A percentile compares a stretch with the other conserved stretches of the same genome.
These are phyloP conservation scores for Euphorbia lathyris DNA, from an alignment of 345 rosid genomes.

Conservation along the genomic window DNA sequence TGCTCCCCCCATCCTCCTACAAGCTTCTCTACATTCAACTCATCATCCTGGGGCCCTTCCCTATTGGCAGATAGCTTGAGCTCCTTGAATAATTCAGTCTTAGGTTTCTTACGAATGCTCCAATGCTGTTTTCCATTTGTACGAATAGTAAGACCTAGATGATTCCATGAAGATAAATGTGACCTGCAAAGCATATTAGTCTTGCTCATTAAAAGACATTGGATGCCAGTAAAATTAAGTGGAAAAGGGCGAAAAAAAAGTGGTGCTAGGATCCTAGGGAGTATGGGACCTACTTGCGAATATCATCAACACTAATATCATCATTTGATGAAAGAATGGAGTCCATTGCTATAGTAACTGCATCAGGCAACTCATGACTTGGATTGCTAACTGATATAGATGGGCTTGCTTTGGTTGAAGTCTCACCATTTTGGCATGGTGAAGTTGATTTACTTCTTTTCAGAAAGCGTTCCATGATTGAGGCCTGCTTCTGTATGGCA, in stretches of 20 bases:
- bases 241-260: background rate
- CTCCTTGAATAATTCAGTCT: conserved; percentile 56
- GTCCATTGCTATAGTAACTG: conserved; percentile 54
- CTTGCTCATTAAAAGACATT: background rate
- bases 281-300: conserved; percentile 50
- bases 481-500: conserved; percentile 77
- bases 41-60: conserved; percentile 40
- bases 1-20: conserved; percentile 47
- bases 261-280: background rate
- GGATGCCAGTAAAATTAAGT: background rate
- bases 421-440: conserved; percentile 28
- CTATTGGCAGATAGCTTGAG: conserved; percentile 56
- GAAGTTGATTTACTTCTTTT: conserved; percentile 52
- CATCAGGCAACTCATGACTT: conserved; percentile 34
- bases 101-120: conserved; percentile 78
- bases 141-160: conserved; percentile 41
- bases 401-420: conserved; percentile 28
- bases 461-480: conserved; percentile 82
- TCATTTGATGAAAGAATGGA: conserved; percentile 46
- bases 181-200: conserved; percentile 42
- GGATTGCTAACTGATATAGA: conserved; percentile 20
- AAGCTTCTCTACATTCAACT: conserved; percentile 46
- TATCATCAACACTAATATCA: conserved; percentile 41
- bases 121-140: conserved; percentile 52
- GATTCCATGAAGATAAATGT: conserved; percentile 72